Percentiles rank a stretch among this genome's conserved stretches.
Conservation (phyloP, 768 basidiomycete genomes). For the Xerocomus spinulosus region DNA sequence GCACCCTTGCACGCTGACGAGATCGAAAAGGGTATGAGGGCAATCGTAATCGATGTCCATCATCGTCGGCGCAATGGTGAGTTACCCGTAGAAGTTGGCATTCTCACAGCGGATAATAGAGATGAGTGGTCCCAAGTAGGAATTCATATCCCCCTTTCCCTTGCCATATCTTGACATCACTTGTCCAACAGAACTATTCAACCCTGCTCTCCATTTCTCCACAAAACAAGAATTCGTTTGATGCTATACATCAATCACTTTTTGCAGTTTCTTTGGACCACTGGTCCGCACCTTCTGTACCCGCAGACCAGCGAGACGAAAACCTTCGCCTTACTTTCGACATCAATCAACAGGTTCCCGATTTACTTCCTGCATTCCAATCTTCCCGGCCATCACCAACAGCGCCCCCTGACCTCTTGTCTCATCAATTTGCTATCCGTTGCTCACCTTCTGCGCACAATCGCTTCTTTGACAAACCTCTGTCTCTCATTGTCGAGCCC, state of each 20-base stretch:
- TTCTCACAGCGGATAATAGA: conserved; percentile 74
- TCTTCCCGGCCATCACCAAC: conserved; percentile 10
- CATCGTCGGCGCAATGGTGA: conserved; percentile 49
- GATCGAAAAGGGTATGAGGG: conserved; percentile 45
- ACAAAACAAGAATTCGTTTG: conserved; percentile 54
- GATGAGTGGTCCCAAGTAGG: conserved; percentile 78
- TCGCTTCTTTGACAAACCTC: conserved; percentile 87
- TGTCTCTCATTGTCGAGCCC: conserved; percentile 78
- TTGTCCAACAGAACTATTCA: conserved; percentile 50
- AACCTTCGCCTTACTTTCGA: conserved; percentile 32
- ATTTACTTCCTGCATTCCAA: not conserved
- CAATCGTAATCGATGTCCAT: conserved; percentile 54
- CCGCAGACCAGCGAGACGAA: conserved; percentile 16
- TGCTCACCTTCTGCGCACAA: conserved; percentile 65
- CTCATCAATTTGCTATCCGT: conserved; percentile 72
- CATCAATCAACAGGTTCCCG: conserved; percentile 18
- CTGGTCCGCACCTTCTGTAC: conserved; percentile 41
- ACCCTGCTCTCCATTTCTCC: conserved; percentile 65
- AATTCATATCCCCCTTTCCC: not conserved
- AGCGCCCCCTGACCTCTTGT: conserved; percentile 42
- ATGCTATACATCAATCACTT: conserved; percentile 66
- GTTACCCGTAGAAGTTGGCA: conserved; percentile 55
- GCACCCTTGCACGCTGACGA: conserved; percentile 32
- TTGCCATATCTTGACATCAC: not conserved
- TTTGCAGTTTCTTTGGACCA: conserved; percentile 81